These are phyloP conservation scores for Penicillium silybi DNA, from an alignment of 495 filamentous ascomycete genomes.

Conservation along the genomic window DNA sequence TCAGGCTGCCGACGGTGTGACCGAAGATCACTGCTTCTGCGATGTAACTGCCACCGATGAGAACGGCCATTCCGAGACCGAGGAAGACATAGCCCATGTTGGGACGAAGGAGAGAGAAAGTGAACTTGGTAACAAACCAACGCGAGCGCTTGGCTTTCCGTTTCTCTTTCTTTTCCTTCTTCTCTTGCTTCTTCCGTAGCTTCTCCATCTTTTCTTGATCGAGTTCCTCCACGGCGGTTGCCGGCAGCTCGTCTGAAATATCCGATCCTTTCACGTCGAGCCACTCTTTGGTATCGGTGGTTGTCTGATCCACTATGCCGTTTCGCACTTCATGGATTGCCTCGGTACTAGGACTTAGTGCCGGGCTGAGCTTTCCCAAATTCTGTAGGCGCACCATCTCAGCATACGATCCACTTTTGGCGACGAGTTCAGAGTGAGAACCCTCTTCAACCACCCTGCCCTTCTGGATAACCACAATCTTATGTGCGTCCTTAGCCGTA, in stretches of 20 bases:
- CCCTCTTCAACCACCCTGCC: slow-evolving; percentile 52
- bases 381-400: slow-evolving; percentile 36
- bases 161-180: slow-evolving; percentile 15
- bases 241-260: slow-evolving; percentile 10
- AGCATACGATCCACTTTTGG: slow-evolving; percentile 37
- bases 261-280: slow-evolving; percentile 16
- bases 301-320: not conserved
- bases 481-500: slow-evolving; percentile 54
- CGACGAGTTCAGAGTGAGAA: slow-evolving; percentile 34
- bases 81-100: slow-evolving; percentile 31
- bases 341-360: slow-evolving; percentile 2
- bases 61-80: slow-evolving; percentile 29
- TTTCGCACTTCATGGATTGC: slow-evolving; percentile 11
- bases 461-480: slow-evolving; percentile 52
- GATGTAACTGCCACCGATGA: slow-evolving; percentile 43
- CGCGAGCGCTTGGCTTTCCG: slow-evolving; percentile 14
- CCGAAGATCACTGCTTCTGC: slow-evolving; percentile 51
- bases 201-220: not conserved
- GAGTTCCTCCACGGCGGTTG: not conserved
- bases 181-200: slow-evolving; percentile 9
- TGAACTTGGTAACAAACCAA: slow-evolving; percentile 24
- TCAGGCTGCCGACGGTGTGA: slow-evolving; percentile 40
- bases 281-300: slow-evolving; percentile 16
- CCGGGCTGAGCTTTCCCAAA: slow-evolving; percentile 18
- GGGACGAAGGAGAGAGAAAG: slow-evolving; percentile 24